These are phyloP conservation scores for Podaxis sp. DNA, from an alignment of 768 basidiomycete genomes.

Conservation along the genomic window DNA sequence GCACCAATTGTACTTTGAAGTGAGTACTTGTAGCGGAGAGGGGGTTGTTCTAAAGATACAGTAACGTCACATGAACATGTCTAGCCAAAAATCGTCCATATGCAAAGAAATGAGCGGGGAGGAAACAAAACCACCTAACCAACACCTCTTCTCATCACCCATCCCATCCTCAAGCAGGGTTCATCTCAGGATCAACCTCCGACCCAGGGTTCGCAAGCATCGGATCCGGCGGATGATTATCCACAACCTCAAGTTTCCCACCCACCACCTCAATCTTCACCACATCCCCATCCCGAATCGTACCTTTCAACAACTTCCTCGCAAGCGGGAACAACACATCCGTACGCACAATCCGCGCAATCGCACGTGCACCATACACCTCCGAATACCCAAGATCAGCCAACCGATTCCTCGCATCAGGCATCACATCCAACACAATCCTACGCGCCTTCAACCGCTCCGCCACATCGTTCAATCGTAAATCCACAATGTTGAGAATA, in stretches of 20 bases:
- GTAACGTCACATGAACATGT: no score
- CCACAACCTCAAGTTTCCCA: slow-evolving; percentile 43
- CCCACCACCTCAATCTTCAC: slow-evolving; percentile 51
- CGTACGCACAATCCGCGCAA: slow-evolving; percentile 80
- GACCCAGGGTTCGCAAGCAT: slow-evolving; percentile 13
- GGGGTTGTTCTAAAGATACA: neutral
- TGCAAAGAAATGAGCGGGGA: neutral
- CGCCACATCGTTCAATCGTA: slow-evolving; percentile 74
- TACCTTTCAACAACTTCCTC: slow-evolving; percentile 72
- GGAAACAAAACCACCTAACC: no score
- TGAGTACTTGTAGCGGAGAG: neutral
- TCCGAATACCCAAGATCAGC: slow-evolving; percentile 78
- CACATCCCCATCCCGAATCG: slow-evolving; percentile 71
- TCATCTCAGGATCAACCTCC: slow-evolving; percentile 20
- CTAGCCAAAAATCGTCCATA: neutral
- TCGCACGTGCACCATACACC: slow-evolving; percentile 82
- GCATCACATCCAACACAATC: slow-evolving; percentile 69
- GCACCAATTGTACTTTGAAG: no score
- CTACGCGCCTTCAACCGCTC: slow-evolving; percentile 56
- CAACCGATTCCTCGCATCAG: slow-evolving; percentile 61
- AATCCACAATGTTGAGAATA: slow-evolving; percentile 72
- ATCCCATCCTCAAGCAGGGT: slow-evolving; percentile 15
- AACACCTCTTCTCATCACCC: neutral
- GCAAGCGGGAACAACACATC: slow-evolving; percentile 83
- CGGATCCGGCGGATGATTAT: slow-evolving; percentile 57